Base-by-base conservation (phyloP, 352 stramenopile species). In the Pythium aristosporum region DNA sequence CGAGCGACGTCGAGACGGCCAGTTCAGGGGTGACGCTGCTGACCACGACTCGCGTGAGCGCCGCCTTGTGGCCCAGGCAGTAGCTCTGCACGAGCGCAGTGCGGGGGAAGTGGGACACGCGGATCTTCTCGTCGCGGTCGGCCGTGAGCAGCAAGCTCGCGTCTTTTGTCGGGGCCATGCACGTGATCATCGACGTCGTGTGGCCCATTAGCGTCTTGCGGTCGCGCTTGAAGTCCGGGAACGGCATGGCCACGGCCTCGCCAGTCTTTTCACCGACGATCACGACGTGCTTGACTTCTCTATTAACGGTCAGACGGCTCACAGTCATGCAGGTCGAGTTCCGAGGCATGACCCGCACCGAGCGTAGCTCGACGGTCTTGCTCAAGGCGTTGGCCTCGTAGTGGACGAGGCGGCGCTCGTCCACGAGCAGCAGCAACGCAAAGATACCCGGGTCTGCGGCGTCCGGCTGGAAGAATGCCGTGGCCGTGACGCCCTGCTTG, bases 161-260 rank as follows among this genome's bases (percentile, higher is more conserved):
- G 59, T 90, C 69, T 51, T 58, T 57, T 42, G 77, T 88, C 18
- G 88, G 63, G 11, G 75, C 74, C 61, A 95, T 69, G 69, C 88
- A 73, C 48, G 85, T 92, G 72, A 95, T 79, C 81, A 95, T 95
- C 23, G 87, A 95, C 54, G 87, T 94, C 39, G 87, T 95, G 75
- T 95, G 87, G 47, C 80, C 80, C 56, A 95, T 61, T 41, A 95
- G 70, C 57, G 75, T 88, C 79, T 89, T 91, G 43, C 84, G 60
- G 52, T 89, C 81, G 42, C 81, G 72, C 23, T 72, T 61, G 18
- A 92, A 71, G 64, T 90, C 75, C 5, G 81, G 86, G 68, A 95
- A 88, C 3, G 83, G 86, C 63, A 90, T 77, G 51, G 81, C 86
- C 30, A 92, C 72, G n/a, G 76, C 82, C 61, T 95, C 85, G 30